phyloP scores from a whole-genome alignment of 225 moss, liverwort and hornwort species.

The Bryoerythrophyllum caledonicum region DNA sequence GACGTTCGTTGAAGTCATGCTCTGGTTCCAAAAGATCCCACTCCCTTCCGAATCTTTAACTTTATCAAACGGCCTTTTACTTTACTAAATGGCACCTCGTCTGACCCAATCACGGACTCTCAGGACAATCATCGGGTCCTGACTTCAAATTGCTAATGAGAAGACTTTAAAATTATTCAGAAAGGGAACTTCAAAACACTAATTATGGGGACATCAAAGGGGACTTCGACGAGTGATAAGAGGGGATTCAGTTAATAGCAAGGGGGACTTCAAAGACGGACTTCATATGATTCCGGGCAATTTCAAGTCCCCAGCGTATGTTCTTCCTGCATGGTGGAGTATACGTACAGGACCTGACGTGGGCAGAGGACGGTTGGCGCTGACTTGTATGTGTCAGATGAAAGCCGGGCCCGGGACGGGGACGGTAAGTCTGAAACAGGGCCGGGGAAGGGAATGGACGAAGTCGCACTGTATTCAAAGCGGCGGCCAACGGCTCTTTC shows the following conservation, averaged over 20 bases:
- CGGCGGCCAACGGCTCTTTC: constrained; percentile 1
- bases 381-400: not conserved
- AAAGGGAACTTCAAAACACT: too few species aligned
- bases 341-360: not conserved
- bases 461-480: not conserved
- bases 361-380: not conserved
- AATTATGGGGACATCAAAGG: not conserved
- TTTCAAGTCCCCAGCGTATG: not conserved
- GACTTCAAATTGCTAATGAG: too few species aligned
- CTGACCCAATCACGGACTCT: not conserved
- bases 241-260: too few species aligned
- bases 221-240: too few species aligned
- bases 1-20: not conserved
- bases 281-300: too few species aligned
- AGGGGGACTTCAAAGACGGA: too few species aligned
- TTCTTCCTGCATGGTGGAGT: not conserved
- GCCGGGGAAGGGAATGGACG: not conserved
- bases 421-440: not conserved
- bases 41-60: not conserved
- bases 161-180: too few species aligned
- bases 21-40: not conserved
- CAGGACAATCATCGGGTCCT: not conserved
- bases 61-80: not conserved
- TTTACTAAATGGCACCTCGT: not conserved
- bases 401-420: not conserved